Base-by-base conservation (phyloP, 371 early-diverging fungal genomes). In the Parasitella parasitica region DNA sequence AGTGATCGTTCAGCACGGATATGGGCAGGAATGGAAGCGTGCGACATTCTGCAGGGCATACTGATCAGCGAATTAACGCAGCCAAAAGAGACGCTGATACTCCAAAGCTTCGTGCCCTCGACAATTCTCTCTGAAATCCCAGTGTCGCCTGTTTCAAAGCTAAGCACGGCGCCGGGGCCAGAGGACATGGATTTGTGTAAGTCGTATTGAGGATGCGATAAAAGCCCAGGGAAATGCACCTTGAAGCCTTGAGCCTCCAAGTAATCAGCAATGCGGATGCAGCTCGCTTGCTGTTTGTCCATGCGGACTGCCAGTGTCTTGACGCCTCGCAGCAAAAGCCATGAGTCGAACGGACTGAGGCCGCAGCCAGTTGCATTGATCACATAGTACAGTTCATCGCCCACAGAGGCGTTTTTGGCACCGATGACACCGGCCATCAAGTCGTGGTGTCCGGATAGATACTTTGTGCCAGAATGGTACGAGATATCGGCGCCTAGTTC, bases 11-110 rank as follows among this genome's bases (percentile, higher is more conserved):
- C 93, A 67, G 89, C 86, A 50, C 99, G 86, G 11, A 96, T 85
- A 57, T 91, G 86, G 9, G 91, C 94, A 12, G 97, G 96, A 32
- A 98, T 96, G 57, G 94, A 93, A 28, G 97, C 95, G 65, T 98
- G 99, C 0, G 96, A 94, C 99, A 98, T 98, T 66, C 91, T 83
- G 72, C 96, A 96, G 15, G 97, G 97, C 96, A 97, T 95, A 71
- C 95, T 94, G 64, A 97, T 96, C 62, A 97, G 84, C 34, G 95
- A 95, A 76, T 97, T 96, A 60, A 97, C 94, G 73, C 96, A 95
- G 6, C 98, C 98, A 86, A 97, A 97, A 60, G 92, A 92, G 50
- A 97, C 98, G 59, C 91, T 91, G 63, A 97, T 97, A 37, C 90
- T 89, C 92, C 92, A 97, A 35, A 97, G 66, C 41, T 86, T 83